phyloP scores from a whole-genome alignment of 257 asterid genomes.

The Ajuga chamaepitys region DNA sequence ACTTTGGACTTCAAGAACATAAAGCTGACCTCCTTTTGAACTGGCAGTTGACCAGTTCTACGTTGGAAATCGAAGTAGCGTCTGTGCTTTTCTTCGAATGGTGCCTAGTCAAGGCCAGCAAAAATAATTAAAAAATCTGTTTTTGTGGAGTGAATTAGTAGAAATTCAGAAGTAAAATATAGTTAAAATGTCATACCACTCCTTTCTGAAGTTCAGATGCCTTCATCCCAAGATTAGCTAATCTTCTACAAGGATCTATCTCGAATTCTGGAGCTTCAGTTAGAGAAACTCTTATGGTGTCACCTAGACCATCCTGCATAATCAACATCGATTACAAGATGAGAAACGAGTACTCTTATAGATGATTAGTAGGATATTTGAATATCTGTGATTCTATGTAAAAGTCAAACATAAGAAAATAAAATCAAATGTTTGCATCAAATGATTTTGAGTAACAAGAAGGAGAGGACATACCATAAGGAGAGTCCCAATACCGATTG shows the following conservation, averaged over 20 bases:
- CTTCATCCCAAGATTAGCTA: constrained; percentile 92
- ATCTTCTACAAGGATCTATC: constrained; percentile 93
- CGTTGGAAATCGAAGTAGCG: constrained; percentile 96
- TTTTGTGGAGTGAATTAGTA: constrained; percentile 2
- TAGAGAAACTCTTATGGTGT: constrained; percentile 93
- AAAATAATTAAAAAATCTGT: background rate
- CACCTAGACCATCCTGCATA: constrained; percentile 92
- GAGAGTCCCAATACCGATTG: constrained; percentile 97
- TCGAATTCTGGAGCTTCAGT: constrained; percentile 95
- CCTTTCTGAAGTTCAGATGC: constrained; percentile 94
- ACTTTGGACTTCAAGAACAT: background rate
- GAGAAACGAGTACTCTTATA: background rate
- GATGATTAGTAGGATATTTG: background rate
- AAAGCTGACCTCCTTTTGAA: constrained; percentile 75
- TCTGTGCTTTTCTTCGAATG: constrained; percentile 87
- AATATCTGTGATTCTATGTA: background rate
- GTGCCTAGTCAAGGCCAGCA: constrained; percentile 42
- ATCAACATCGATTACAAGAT: constrained; percentile 5
- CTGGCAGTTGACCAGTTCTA: constrained; percentile 83
- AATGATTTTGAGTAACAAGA: constrained; percentile 3
- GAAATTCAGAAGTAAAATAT: constrained; percentile 9
- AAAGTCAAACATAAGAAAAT: background rate
- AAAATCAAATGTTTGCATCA: background rate
- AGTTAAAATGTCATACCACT: constrained; percentile 60
- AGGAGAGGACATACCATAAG: constrained; percentile 53